These are phyloP conservation scores for Dothistroma septosporum DNA, from an alignment of 2,329 filamentous ascomycete species.

Conservation along the genomic window DNA sequence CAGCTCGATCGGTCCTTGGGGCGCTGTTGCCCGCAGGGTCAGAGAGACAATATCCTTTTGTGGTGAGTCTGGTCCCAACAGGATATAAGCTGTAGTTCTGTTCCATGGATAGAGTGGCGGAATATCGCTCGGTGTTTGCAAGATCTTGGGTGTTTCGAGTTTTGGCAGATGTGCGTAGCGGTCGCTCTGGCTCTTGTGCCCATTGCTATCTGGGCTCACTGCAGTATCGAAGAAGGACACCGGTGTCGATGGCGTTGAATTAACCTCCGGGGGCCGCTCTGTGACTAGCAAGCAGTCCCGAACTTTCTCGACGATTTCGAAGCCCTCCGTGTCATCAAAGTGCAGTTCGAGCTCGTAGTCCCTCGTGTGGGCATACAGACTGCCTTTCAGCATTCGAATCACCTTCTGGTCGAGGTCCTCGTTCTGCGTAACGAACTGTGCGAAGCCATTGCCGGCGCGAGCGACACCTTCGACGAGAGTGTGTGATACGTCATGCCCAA, in stretches of 20 bases:
- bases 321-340: constrained; percentile 53
- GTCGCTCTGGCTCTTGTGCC: constrained; percentile 24
- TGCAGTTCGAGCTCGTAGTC: constrained; percentile 63
- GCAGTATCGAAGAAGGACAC: neutral
- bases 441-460: constrained; percentile 54
- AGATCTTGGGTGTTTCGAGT: constrained; percentile 51
- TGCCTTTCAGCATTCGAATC: constrained; percentile 69
- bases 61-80: constrained; percentile 53
- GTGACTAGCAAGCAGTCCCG: constrained; percentile 47
- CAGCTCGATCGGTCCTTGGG: constrained; percentile 57
- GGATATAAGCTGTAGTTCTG: constrained; percentile 61
- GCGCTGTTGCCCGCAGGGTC: constrained; percentile 54
- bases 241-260: neutral
- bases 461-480: constrained; percentile 58
- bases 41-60: constrained; percentile 52
- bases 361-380: constrained; percentile 61
- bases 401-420: constrained; percentile 68
- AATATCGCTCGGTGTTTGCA: constrained; percentile 62
- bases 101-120: constrained; percentile 64
- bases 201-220: constrained; percentile 17
- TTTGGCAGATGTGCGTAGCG: constrained; percentile 52
- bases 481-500: constrained; percentile 53
- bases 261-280: constrained; percentile 11
- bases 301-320: constrained; percentile 60
- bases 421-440: constrained; percentile 57